These are phyloP conservation scores for Cutaneotrichosporon sp. DNA, from an alignment of 1,284 basidiomycete species.

Conservation along the genomic window DNA sequence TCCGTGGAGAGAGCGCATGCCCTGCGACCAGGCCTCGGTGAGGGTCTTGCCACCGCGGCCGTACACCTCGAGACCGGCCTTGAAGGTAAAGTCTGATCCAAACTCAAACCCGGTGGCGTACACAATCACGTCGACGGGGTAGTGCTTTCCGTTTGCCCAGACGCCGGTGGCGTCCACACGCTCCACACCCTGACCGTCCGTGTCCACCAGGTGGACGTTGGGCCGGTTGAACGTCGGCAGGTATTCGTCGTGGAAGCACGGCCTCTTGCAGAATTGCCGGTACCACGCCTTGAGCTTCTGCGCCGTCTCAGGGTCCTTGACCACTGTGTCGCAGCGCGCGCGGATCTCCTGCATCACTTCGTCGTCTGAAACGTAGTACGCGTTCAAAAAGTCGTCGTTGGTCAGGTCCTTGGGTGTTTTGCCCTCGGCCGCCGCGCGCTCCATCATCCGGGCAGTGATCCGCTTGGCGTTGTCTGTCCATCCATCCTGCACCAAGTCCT, in stretches of 20 bases:
- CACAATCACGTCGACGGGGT: slow-evolving; percentile 13
- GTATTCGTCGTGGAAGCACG: slow-evolving; percentile 16
- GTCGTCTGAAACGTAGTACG: slow-evolving; percentile 11
- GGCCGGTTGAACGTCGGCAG: slow-evolving; percentile 12
- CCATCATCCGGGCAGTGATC: slow-evolving; percentile 8
- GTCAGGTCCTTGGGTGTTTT: background rate
- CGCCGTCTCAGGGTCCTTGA: slow-evolving; percentile 9
- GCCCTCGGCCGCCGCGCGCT: background rate
- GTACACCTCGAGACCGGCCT: slow-evolving; percentile 9
- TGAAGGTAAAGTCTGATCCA: slow-evolving; percentile 4
- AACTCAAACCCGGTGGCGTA: slow-evolving; percentile 19
- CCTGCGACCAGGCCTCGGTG: slow-evolving; percentile 13
- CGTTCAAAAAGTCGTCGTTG: slow-evolving; percentile 2
- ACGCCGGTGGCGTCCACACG: slow-evolving; percentile 12
- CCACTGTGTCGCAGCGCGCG: slow-evolving; percentile 8
- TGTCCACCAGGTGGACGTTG: slow-evolving; percentile 15
- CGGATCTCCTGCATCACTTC: slow-evolving; percentile 5
- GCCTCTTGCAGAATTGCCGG: slow-evolving; percentile 16
- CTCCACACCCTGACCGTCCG: slow-evolving; percentile 13
- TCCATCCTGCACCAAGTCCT: slow-evolving; percentile 11
- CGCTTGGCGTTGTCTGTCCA: slow-evolving; percentile 13
- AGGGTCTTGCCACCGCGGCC: slow-evolving; percentile 8
- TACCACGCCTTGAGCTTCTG: slow-evolving; percentile 16
- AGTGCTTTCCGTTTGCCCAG: slow-evolving; percentile 11
- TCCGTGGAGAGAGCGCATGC: slow-evolving; percentile 12